Conservation (phyloP, 257 asterid species). For the Gentiana macrophylla region DNA sequence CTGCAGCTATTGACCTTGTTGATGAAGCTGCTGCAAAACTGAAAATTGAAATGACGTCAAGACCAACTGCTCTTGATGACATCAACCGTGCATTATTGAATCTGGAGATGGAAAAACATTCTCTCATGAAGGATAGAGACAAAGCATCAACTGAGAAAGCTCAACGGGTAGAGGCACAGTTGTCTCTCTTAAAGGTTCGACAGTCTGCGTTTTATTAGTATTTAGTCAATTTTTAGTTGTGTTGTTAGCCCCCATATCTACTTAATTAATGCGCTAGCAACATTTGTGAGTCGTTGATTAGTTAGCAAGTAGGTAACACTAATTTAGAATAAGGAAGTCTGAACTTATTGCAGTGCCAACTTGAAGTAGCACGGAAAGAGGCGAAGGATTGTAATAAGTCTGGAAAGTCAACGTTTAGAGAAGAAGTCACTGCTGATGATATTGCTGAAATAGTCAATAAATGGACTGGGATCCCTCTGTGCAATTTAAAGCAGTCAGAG, state of each 20-base stretch:
- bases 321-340: constrained; percentile 90
- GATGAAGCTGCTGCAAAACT: constrained; percentile 96
- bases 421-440: constrained; percentile 69
- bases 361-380: constrained; percentile 65
- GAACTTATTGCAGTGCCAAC: constrained; percentile 82
- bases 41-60: constrained; percentile 27
- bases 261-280: too few relatives aligned
- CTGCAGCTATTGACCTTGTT: constrained; percentile 60
- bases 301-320: constrained; percentile 66
- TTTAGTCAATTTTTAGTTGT: constrained; percentile 37
- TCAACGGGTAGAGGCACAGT: constrained; percentile 70
- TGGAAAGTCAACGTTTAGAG: constrained; percentile 83
- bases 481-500: constrained; percentile 78
- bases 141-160: constrained; percentile 80
- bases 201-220: constrained; percentile 76
- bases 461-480: constrained; percentile 96
- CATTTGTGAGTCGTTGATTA: too few relatives aligned
- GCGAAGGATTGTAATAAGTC: constrained; percentile 66
- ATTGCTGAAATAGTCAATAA: constrained; percentile 89
- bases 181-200: constrained; percentile 60
- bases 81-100: constrained; percentile 56
- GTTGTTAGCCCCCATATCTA: background rate
- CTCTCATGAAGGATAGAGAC: constrained; percentile 81
- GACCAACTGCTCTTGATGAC: too few relatives aligned
- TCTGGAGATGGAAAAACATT: constrained; percentile 90